Percentiles rank a stretch among this genome's conserved stretches.
These are phyloP conservation scores for Asterophora lycoperdoides DNA, from an alignment of 768 basidiomycete genomes.

Conservation along the genomic window DNA sequence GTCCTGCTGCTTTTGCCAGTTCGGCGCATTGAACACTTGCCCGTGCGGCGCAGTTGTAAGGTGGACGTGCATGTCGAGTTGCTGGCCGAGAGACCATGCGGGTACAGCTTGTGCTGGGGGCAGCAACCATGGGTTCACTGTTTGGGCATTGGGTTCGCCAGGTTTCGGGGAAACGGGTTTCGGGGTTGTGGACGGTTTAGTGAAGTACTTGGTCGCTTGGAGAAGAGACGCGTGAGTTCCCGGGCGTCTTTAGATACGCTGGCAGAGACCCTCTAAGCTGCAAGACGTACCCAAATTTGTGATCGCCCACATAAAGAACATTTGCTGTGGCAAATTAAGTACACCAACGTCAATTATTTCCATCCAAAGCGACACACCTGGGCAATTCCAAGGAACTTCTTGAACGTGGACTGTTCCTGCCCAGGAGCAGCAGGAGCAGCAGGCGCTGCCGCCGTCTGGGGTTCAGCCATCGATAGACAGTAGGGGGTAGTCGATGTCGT, in stretches of 20 bases:
- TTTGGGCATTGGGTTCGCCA: slow-evolving; percentile 19
- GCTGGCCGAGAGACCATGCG: slow-evolving; percentile 59
- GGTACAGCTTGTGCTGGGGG: slow-evolving; percentile 52
- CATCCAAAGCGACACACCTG: slow-evolving; percentile 19
- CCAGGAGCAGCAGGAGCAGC: slow-evolving; percentile 12
- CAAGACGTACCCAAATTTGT: slow-evolving; percentile 52
- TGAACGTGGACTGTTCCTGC: slow-evolving; percentile 17
- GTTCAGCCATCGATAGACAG: slow-evolving; percentile 14
- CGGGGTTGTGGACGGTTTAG: slow-evolving; percentile 2
- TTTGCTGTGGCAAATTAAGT: slow-evolving; percentile 47
- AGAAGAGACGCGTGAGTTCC: neutral
- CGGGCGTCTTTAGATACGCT: no score
- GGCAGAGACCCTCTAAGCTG: neutral
- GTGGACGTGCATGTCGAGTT: slow-evolving; percentile 68
- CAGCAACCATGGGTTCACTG: slow-evolving; percentile 43
- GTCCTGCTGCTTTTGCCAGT: slow-evolving; percentile 43
- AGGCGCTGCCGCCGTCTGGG: slow-evolving; percentile 13
- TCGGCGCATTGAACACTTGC: slow-evolving; percentile 51
- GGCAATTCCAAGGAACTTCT: slow-evolving; percentile 19
- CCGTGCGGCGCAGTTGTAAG: slow-evolving; percentile 62
- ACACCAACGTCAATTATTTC: neutral
- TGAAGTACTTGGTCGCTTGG: slow-evolving; percentile 27
- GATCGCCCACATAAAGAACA: slow-evolving; percentile 59
- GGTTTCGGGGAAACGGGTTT: slow-evolving; percentile 5
- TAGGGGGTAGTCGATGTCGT: no score